These are phyloP conservation scores for Cenchrus purpureus DNA, from an alignment of 176 grass and related monocot species.

Conservation along the genomic window DNA sequence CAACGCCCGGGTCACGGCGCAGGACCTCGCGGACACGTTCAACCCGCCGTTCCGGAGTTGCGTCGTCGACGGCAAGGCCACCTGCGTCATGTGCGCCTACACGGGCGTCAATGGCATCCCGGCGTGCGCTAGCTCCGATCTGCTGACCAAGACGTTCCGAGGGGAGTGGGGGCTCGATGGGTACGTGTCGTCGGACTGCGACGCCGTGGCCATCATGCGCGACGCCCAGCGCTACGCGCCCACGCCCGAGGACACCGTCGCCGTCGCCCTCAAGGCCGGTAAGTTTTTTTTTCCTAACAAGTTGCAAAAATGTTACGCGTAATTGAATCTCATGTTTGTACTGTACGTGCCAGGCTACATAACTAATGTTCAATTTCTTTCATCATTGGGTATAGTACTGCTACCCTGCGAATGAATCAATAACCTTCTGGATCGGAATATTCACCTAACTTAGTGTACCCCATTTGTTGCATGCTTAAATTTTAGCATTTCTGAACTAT, in stretches of 20 bases:
- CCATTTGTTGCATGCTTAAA: too few relatives aligned
- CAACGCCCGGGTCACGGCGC: slow-evolving; percentile 51
- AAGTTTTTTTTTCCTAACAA: not conserved
- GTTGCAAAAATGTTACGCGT: too few relatives aligned
- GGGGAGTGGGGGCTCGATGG: slow-evolving; percentile 57
- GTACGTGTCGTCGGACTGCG: slow-evolving; percentile 80
- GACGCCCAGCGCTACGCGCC: slow-evolving; percentile 45
- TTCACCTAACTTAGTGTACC: too few relatives aligned
- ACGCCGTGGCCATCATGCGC: slow-evolving; percentile 59
- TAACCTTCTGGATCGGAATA: too few relatives aligned
- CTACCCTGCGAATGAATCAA: too few relatives aligned
- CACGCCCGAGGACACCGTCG: slow-evolving; percentile 73
- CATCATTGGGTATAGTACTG: too few relatives aligned
- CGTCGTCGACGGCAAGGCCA: slow-evolving; percentile 60
- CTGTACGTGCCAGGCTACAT: not conserved
- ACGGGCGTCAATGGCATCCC: slow-evolving; percentile 74
- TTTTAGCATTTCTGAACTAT: not conserved
- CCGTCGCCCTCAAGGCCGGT: slow-evolving; percentile 67
- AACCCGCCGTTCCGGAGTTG: slow-evolving; percentile 80
- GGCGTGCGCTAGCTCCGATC: slow-evolving; percentile 54
- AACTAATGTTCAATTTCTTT: too few relatives aligned
- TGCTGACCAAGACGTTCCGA: slow-evolving; percentile 56
- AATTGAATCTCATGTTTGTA: not conserved
- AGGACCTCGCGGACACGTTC: slow-evolving; percentile 79
- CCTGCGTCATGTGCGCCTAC: slow-evolving; percentile 85